phyloP scores from a whole-genome alignment of 257 asterid genomes.

The Solanum sitiens region DNA sequence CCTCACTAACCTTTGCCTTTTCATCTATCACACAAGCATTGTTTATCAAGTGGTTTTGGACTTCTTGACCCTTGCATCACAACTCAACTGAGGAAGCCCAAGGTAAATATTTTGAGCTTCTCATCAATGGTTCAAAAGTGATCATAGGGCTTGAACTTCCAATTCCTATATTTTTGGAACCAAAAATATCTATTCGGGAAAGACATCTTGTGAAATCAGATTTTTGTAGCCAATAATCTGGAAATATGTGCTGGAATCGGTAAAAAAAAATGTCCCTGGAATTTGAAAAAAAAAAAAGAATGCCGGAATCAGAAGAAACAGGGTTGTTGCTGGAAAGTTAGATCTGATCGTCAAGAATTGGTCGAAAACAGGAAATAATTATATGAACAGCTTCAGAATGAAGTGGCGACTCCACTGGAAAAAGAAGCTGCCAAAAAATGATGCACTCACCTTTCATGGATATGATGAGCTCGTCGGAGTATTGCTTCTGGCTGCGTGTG shows the following conservation, averaged over 20 bases:
- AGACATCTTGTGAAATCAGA: neutral
- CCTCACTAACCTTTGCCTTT: neutral
- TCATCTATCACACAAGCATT: neutral
- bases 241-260: neutral
- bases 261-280: neutral
- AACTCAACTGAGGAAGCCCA: neutral
- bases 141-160: neutral
- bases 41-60: neutral
- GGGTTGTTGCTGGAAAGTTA: neutral
- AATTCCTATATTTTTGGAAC: neutral
- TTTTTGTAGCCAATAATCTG: neutral
- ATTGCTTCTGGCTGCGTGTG: neutral
- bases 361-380: neutral
- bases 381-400: neutral
- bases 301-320: neutral
- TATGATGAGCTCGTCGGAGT: neutral
- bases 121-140: neutral
- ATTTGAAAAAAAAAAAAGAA: neutral
- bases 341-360: neutral
- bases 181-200: neutral
- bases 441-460: too few species aligned
- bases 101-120: neutral
- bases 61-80: neutral
- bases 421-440: neutral
- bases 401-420: neutral